Conservation (phyloP, 257 asterid species). For the Nicotiana tomentosiformis region DNA sequence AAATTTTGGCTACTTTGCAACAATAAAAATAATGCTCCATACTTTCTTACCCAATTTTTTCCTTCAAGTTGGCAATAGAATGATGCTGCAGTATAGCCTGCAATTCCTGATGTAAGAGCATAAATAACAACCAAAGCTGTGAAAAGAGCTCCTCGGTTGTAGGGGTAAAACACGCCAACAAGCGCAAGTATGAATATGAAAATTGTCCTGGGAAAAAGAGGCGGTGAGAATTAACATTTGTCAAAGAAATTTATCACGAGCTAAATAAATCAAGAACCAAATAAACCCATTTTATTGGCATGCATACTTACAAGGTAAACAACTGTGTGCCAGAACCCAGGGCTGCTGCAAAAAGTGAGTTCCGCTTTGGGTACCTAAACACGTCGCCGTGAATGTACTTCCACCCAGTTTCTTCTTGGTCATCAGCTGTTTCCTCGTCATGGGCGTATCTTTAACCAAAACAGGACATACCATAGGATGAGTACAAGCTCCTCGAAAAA, state of each 20-base stretch:
- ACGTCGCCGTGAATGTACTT: conserved; percentile 33
- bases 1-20: not conserved
- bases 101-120: conserved; percentile 31
- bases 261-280: not conserved
- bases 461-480: not conserved
- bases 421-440: conserved; percentile 30
- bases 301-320: conserved; percentile 23
- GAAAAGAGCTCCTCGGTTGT: conserved; percentile 31
- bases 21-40: not conserved
- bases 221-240: not conserved
- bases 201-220: conserved; percentile 18
- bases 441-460: conserved; percentile 25
- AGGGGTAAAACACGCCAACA: conserved; percentile 31
- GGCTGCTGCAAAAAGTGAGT: conserved; percentile 27
- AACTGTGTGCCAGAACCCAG: conserved; percentile 30
- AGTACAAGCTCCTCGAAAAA: not conserved
- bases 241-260: not conserved
- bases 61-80: conserved; percentile 35
- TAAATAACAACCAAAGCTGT: conserved; percentile 30
- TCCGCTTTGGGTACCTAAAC: conserved; percentile 24
- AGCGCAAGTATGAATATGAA: conserved; percentile 26
- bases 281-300: not conserved
- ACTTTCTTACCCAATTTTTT: conserved; percentile 22
- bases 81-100: conserved; percentile 28
- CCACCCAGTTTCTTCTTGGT: conserved; percentile 37